These are phyloP conservation scores for Carex myosuroides DNA, from an alignment of 176 grass and related monocot species.

Conservation along the genomic window DNA sequence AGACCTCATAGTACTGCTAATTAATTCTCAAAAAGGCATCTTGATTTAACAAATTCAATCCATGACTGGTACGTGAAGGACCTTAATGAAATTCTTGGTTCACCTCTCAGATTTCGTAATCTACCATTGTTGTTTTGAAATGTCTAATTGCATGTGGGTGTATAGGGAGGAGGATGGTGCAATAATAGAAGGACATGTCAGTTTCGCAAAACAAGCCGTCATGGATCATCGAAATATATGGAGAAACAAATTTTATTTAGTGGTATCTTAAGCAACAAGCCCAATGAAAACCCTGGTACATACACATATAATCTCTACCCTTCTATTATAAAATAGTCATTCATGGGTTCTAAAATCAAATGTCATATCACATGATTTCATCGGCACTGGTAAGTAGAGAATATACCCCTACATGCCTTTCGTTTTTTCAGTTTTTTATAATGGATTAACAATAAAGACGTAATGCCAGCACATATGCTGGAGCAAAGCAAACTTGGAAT, in stretches of 20 bases:
- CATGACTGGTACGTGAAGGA: neutral
- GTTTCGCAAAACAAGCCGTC: constrained; percentile 36
- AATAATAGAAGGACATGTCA: constrained; percentile 49
- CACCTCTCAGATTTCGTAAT: neutral
- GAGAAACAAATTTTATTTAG: constrained; percentile 47
- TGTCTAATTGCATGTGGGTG: neutral
- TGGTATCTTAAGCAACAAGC: constrained; percentile 57
- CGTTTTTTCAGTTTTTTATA: neutral
- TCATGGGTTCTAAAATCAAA: neutral
- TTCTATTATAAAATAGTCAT: neutral
- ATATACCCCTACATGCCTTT: neutral
- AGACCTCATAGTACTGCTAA: neutral
- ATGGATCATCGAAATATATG: constrained; percentile 66
- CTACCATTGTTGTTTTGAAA: neutral
- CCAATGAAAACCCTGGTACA: constrained; percentile 57
- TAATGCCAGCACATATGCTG: neutral
- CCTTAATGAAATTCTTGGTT: neutral
- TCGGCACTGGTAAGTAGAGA: neutral
- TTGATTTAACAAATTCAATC: neutral
- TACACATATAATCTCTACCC: neutral
- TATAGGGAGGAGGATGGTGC: constrained; percentile 83
- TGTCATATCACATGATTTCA: neutral
- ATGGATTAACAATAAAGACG: neutral
- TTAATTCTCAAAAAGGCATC: neutral
- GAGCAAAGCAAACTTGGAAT: neutral